Base-by-base conservation (phyloP, 1,139 yeast genomes). In the Suhomyces choctaworum region DNA sequence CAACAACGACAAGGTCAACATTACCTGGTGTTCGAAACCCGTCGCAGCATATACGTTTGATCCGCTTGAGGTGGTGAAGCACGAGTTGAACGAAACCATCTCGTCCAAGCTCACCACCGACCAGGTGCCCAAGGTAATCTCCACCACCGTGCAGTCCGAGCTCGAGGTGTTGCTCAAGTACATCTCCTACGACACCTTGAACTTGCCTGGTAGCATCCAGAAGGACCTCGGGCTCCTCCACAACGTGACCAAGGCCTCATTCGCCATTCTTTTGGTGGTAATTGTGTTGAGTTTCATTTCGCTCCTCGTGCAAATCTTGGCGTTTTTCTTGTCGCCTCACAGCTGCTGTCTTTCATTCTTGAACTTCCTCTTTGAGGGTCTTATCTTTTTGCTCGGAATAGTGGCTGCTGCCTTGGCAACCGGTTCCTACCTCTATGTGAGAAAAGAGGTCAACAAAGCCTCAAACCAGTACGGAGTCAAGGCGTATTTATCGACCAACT, bases 21-120 rank as follows among this genome's bases (percentile, higher is more conserved):
- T 70, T 44, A 74, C 80, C 11, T 76, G 70, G 64, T 84, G 90
- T 61, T 73, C 80, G 5, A 45, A 56, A 13, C 72, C 83, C 14
- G 62, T 65, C 43, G 60, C 73, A 0, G 71, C 71, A 36, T 79
- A 60, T 50, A 52, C 58, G 25, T 68, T 84, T 47, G 78, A 82
- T 52, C 80, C 86, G 2, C 58, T 71, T 21, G 55, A 59, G 3
- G 52, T 82, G 23, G 46, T 81, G 37, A 66, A 66, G 41, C 54
- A 60, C 21, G 73, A 73, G 44, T 49, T 77, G 31, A 61, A 61
- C 30, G 44, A 53, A 31, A 54, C 63, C 31, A 51, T 70, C 34
- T 47, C 54, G 32, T 47, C 54, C 15, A 48, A 51, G 16, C 52
- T 54, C 21, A 69, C 64, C 0, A 39, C 48, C 6, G 54, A 52